Evolutionary conservation across 768 basidiomycete genomes (phyloP).

Genomic region (Trametes cubensis): DNA sequence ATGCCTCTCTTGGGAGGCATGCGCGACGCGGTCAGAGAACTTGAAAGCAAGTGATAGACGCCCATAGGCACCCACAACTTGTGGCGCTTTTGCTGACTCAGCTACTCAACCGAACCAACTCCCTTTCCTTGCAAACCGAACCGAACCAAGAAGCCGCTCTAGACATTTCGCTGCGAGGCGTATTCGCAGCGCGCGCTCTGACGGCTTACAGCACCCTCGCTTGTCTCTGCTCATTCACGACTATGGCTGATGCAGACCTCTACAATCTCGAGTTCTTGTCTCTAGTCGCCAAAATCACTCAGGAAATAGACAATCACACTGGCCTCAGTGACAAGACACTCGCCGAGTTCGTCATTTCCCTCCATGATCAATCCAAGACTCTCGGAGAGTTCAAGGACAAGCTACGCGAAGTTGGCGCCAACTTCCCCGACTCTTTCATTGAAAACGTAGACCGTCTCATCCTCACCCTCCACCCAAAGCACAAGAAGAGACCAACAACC

Average conservation of each 20-base stretch:
- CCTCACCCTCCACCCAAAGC: slow-evolving; percentile 91
- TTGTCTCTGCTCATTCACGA: slow-evolving; percentile 10
- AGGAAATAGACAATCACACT: slow-evolving; percentile 89
- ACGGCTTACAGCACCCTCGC: not conserved
- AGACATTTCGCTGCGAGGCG: not conserved
- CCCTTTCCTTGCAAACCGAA: not conserved
- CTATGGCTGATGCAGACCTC: slow-evolving; percentile 75
- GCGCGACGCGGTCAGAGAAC: slow-evolving; percentile 3
- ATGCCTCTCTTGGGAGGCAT: slow-evolving; percentile 79
- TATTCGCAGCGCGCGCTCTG: not conserved
- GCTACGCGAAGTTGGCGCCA: slow-evolving; percentile 74
- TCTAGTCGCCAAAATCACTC: slow-evolving; percentile 86
- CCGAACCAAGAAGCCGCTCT: slow-evolving; percentile 5
- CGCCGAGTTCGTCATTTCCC: slow-evolving; percentile 91
- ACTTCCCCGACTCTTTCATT: slow-evolving; percentile 87
- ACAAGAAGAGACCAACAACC: slow-evolving; percentile 63
- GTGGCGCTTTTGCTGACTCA: slow-evolving; percentile 8
- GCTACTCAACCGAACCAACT: slow-evolving; percentile 9
- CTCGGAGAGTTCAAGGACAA: slow-evolving; percentile 80
- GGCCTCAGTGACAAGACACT: slow-evolving; percentile 88
- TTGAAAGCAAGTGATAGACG: slow-evolving; percentile 4
- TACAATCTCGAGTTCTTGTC: slow-evolving; percentile 94
- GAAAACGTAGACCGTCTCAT: slow-evolving; percentile 95
- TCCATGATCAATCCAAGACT: slow-evolving; percentile 83
- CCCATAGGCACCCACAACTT: slow-evolving; percentile 7